Base-by-base conservation (phyloP, 805 yeast genomes). In the Kregervanrija pseudodelftensis region DNA sequence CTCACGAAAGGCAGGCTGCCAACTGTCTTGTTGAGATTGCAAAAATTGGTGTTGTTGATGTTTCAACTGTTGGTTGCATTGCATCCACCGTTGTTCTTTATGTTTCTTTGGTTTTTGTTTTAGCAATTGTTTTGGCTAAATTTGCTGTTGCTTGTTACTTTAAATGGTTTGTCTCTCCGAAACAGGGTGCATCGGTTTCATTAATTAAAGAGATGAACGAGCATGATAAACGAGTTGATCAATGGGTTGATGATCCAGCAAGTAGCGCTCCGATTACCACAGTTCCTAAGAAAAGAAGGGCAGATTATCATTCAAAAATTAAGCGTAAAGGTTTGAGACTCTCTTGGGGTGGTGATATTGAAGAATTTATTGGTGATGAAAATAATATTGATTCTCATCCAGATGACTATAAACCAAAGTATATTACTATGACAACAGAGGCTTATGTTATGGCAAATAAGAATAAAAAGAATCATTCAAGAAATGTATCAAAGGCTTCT, bases 31-130 rank as follows among this genome's bases (percentile, higher is more conserved):
- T 82, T 10, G 98, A 93, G 63, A 85, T 88, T 43, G 71, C 85
- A 42, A 87, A 84, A 64, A 95, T 91, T 12, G 99, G 99, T 16
- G 80, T 79, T 40, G 77, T 93, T 36, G 98, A 93, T 59, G 79
- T 90, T 2, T 86, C 85, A 34, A 80, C 95, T 7, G 79, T 93
- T 56, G 99, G 99, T 5, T 93, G 99, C 67, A 80, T 93, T 58
- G 95, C 96, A 0, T 88, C 97, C 0, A 69, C 80, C 44, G 80
- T 90, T 35, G 96, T 93, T 1, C 73, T 93, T 48, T 78, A 79
- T 54, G 74, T 84, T 7, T 85, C 97, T 1, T 73, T 93, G 56
- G 82, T 85, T 9, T 88, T 93, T 60, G 90, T 93, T 55, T 70
- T 93, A 46, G 75, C 95, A 2, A 77, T 93, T 43, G 95, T 89